These are phyloP conservation scores for Pichia sp. DNA, from an alignment of 1,139 yeast species.

Conservation along the genomic window DNA sequence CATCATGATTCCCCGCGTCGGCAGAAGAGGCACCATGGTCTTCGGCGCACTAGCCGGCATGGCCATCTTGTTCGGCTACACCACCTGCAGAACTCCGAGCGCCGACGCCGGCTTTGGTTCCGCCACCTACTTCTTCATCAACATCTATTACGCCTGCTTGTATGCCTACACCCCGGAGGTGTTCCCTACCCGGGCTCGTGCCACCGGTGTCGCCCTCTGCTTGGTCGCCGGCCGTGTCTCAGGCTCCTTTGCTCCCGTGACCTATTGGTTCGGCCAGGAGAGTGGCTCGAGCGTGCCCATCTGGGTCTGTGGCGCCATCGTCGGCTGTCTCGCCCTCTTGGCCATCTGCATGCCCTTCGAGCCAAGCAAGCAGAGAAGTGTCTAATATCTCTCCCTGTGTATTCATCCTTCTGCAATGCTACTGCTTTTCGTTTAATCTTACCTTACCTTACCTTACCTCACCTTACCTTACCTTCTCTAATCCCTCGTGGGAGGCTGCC, in stretches of 20 bases:
- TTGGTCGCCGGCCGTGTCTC: conserved; percentile 43
- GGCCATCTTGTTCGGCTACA: conserved; percentile 55
- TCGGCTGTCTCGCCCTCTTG: conserved; percentile 41
- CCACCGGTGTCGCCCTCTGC: conserved; percentile 54
- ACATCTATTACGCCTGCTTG: conserved; percentile 51
- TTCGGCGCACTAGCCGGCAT: conserved; percentile 50
- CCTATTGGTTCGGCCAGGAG: conserved; percentile 41
- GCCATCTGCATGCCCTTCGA: conserved; percentile 47
- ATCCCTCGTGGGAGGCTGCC: no score
- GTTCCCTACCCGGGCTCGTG: conserved; percentile 51
- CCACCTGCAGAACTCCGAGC: conserved; percentile 47
- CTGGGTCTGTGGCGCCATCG: conserved; percentile 56
- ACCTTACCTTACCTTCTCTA: no score
- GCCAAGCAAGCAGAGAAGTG: conserved; percentile 33
- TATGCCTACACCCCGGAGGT: conserved; percentile 60
- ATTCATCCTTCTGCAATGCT: background rate
- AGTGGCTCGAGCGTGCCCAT: conserved; percentile 47
- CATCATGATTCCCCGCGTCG: conserved; percentile 43
- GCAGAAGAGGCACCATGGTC: conserved; percentile 53
- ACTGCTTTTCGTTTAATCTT: background rate
- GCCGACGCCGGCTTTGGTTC: conserved; percentile 52
- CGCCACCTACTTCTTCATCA: conserved; percentile 45
- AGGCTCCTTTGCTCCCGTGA: conserved; percentile 49
- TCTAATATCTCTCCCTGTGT: conserved; percentile 6
- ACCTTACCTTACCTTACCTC: no score